Evolutionary conservation across 1,139 yeast genomes (phyloP), one percentile per base, ranked within the genome.

Genomic region (Blastobotrys serpentis): DNA sequence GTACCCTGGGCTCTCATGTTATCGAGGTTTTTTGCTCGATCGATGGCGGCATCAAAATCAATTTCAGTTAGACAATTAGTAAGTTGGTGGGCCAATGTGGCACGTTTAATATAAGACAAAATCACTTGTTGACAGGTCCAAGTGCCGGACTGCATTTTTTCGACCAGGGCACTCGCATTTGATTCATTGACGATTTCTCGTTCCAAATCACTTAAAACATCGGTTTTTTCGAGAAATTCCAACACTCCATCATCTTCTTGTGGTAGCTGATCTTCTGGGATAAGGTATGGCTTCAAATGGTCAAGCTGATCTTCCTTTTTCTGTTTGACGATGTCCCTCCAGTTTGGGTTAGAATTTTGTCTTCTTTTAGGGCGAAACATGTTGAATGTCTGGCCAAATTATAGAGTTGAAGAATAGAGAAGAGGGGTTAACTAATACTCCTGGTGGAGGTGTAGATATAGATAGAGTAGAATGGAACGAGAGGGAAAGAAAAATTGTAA

Each of bases 31-130:
- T 63, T 52, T 4, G 79, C 79, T 51, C 81, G 71, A 47, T 67
- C 68, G 43, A 81, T 64, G 13, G 81, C 86, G 53, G 77, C 81
- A 34, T 78, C 76, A 50, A 79, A 74, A 56, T 82, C 72, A 46
- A 81, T 71, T 41, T 81, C 82, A 71, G 79, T 67, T 17, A 81
- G 78, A 59, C 83, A 77, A 56, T 79, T 77, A 53, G 83, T 44
- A 52, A 80, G 64, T 57, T 81, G 82, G 54, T 81, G 85, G 11
- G 79, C 77, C 44, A 79, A 66, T 0, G 81, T 76, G 2, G 84
- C 81, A 50, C 57, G 85, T 69, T 54, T 76, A 77, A 50, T 81
- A 76, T 59, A 73, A 78, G 5, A 56, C 7, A 46, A 47, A 2
- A 42, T 75, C 56, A 46, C 52, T 10, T 42, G 34, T 32, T 43